Percentiles rank a stretch among this genome's conserved stretches.
Conservation (phyloP, 1,139 yeast species). For the Diutina neorugosa region DNA sequence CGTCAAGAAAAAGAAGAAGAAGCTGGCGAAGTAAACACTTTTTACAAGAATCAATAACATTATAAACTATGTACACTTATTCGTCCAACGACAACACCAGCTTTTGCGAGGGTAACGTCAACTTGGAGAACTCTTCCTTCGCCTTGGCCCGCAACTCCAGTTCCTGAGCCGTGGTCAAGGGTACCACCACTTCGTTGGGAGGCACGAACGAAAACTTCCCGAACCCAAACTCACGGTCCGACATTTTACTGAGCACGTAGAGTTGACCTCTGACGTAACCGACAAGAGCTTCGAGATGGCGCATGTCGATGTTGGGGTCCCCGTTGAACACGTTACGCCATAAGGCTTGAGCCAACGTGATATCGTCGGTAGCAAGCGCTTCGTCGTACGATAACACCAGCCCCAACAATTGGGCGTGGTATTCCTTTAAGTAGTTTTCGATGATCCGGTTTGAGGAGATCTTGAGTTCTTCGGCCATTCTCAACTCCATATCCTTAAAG, state of each 20-base stretch:
- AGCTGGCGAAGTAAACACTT: background rate
- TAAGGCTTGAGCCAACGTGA: conserved; percentile 74
- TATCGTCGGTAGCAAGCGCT: conserved; percentile 73
- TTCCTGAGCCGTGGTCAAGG: conserved; percentile 54
- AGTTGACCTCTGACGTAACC: conserved; percentile 83
- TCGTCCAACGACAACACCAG: conserved; percentile 55
- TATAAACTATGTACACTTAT: conserved; percentile 10
- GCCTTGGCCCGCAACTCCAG: conserved; percentile 24
- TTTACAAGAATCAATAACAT: background rate
- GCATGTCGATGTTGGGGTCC: conserved; percentile 67
- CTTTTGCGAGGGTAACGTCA: conserved; percentile 48
- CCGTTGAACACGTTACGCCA: conserved; percentile 92
- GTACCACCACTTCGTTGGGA: conserved; percentile 71
- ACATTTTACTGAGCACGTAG: conserved; percentile 70
- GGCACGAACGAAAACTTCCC: conserved; percentile 80
- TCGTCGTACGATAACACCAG: conserved; percentile 86
- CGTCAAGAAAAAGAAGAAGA: conserved; percentile 13
- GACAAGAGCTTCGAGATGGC: conserved; percentile 76
- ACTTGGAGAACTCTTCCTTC: conserved; percentile 31
- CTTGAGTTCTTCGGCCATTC: conserved; percentile 76
- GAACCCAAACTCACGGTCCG: conserved; percentile 86
- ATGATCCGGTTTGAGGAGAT: conserved; percentile 76
- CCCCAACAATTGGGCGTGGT: conserved; percentile 84
- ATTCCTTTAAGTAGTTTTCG: conserved; percentile 80
- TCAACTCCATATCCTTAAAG: conserved; percentile 78